Evolutionary conservation across 176 grass and related monocot genomes (phyloP).

Genomic region (Carex myosuroides): DNA sequence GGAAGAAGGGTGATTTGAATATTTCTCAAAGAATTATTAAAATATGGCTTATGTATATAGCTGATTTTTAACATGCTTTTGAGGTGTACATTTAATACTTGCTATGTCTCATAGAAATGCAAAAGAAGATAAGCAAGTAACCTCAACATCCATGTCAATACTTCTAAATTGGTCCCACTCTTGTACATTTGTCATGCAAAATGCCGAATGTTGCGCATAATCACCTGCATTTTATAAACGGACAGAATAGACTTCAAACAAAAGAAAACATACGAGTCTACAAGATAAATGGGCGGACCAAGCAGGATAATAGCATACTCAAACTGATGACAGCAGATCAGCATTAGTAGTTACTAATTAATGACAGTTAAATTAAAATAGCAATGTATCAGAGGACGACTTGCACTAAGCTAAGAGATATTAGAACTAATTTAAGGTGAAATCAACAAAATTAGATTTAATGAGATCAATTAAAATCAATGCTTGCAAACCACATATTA

Average conservation of each 20-base stretch:
- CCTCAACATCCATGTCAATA: slow-evolving; percentile 89
- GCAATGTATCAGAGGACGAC: neutral
- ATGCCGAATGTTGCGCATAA: slow-evolving; percentile 58
- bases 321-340: neutral
- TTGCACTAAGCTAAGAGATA: neutral
- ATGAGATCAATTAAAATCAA: neutral
- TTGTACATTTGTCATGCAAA: slow-evolving; percentile 55
- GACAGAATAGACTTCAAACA: slow-evolving; percentile 1
- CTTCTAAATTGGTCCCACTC: slow-evolving; percentile 84
- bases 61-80: neutral
- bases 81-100: neutral
- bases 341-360: neutral
- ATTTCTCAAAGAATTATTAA: neutral
- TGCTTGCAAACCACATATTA: neutral
- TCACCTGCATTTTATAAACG: slow-evolving; percentile 45
- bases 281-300: neutral
- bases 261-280: neutral
- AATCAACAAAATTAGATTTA: neutral
- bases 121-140: slow-evolving; percentile 14
- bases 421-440: neutral
- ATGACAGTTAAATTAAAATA: neutral
- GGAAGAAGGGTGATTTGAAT: neutral
- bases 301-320: neutral
- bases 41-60: neutral
- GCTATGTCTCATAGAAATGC: neutral